Evolutionary conservation across 495 filamentous ascomycete species (phyloP), one percentile per base, ranked within the genome.

Genomic region (Xylaria nigripes): DNA sequence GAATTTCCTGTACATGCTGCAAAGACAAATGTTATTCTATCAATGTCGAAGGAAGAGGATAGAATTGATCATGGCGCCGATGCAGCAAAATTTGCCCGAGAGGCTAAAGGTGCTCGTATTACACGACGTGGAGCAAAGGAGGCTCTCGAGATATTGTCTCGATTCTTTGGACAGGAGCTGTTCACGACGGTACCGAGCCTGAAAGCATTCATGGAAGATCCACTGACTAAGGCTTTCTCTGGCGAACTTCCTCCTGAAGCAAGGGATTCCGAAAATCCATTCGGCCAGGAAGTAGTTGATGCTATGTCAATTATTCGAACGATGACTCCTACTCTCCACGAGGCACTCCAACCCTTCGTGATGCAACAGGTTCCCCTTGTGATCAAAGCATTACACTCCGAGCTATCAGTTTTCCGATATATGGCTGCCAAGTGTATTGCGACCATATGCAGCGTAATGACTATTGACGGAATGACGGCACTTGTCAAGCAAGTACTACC

Each of bases 341-440:
- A 78, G 15, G 81, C 79, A 24, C 74, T 97, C 5, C 76, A 91
- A 69, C 69, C 79, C 6, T 92, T 90, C 70, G 81, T 98, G 27
- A 78, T 90, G 63, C 76, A 78, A 24, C 78, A 96, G 50, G 81
- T 96, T 67, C 92, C 93, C n/a, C 75, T 89, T 43, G 80, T 97
- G 47, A 85, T 86, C 65, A 90, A 85, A 66, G 90, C 86, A 2
- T 76, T 98, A 13, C 89, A 88, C 59, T 95, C 87, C 9, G 78
- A 84, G 56, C 76, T 96, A 8, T 92, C 92, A 10, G 86, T 98
- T 0, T 87, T 97, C 68, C 82, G 93, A 42, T 98, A 98, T 68
- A 90, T 91, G 62, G 93, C 93, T 29, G 94, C 93, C 9, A 98
- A 98, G 68, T 97, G 94, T 66, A 83, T 98, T 66, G 93, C 94